Evolutionary conservation across 495 filamentous ascomycete genomes (phyloP).

Genomic region (Apiosordaria backusii): DNA sequence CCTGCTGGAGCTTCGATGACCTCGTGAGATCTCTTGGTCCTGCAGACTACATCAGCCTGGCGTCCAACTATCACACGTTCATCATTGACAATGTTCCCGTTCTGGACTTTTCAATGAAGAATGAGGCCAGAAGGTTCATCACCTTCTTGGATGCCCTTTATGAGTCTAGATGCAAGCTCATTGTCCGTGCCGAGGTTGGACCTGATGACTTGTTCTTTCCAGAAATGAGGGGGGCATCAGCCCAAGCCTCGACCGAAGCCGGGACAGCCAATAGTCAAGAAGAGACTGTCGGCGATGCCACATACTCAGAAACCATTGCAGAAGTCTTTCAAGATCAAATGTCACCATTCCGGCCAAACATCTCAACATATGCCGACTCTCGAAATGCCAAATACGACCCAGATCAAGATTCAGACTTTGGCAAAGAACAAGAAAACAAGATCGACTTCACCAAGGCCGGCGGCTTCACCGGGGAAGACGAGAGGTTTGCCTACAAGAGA

Average conservation of each 20-base stretch:
- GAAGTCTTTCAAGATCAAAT: conserved; percentile 67
- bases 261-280: conserved; percentile 12
- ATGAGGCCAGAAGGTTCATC: conserved; percentile 69
- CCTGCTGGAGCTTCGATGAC: conserved; percentile 56
- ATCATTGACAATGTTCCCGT: conserved; percentile 59
- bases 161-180: conserved; percentile 63
- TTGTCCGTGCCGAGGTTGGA: conserved; percentile 53
- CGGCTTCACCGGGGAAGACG: conserved; percentile 68
- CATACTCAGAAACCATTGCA: conserved; percentile 64
- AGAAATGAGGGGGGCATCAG: conserved; percentile 33
- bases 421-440: conserved; percentile 27
- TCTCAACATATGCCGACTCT: conserved; percentile 52
- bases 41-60: conserved; percentile 69
- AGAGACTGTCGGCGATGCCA: conserved; percentile 38
- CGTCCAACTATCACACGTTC: conserved; percentile 65
- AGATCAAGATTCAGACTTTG: conserved; percentile 49
- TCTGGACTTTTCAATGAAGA: conserved; percentile 57
- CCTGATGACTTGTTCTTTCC: conserved; percentile 71
- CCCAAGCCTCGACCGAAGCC: not conserved
- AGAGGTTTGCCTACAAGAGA: conserved; percentile 67
- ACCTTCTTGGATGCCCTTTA: conserved; percentile 69
- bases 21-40: conserved; percentile 60
- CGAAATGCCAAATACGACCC: conserved; percentile 40
- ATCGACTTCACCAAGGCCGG: conserved; percentile 54
- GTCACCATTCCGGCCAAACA: conserved; percentile 68